These are phyloP conservation scores for Micromonas commoda DNA, from an alignment of 139 green algal genomes.

Conservation along the genomic window DNA sequence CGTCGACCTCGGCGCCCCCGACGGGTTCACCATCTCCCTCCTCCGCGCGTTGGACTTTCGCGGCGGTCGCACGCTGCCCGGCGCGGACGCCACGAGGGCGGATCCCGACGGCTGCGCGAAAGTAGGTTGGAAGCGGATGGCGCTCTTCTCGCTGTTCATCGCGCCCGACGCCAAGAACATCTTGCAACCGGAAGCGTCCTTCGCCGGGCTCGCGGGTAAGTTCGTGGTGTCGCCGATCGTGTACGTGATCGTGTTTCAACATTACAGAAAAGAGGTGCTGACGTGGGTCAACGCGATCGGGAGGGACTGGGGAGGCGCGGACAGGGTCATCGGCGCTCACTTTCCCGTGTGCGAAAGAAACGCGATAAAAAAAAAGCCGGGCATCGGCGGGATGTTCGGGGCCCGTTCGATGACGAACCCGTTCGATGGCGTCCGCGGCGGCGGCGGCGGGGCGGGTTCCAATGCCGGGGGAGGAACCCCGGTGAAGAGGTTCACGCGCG, in stretches of 20 bases:
- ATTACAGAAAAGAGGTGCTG: neutral
- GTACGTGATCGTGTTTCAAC: slow-evolving; percentile 33
- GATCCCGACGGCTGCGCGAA: neutral
- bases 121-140: slow-evolving; percentile 34
- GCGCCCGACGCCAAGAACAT: slow-evolving; percentile 20
- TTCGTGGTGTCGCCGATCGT: slow-evolving; percentile 36
- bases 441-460: too few relatives aligned
- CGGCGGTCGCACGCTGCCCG: slow-evolving; percentile 16
- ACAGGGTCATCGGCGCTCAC: neutral
- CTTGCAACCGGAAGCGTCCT: slow-evolving; percentile 11
- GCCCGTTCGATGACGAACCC: too few relatives aligned
- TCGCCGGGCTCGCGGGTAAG: slow-evolving; percentile 29
- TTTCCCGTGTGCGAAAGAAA: slow-evolving; percentile 1
- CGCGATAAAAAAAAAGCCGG: too few relatives aligned
- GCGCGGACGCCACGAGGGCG: slow-evolving; percentile 5
- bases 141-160: slow-evolving; percentile 37
- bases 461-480: too few relatives aligned
- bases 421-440: too few relatives aligned
- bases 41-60: neutral
- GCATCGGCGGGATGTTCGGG: too few relatives aligned
- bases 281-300: neutral
- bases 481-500: neutral
- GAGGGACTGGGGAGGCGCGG: neutral
- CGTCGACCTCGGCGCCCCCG: neutral
- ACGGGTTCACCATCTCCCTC: slow-evolving; percentile 6